Percentiles rank a stretch among this genome's conserved stretches.
These are phyloP conservation scores for Canavalia gladiata DNA, from an alignment of 306 rosid species.

Conservation along the genomic window DNA sequence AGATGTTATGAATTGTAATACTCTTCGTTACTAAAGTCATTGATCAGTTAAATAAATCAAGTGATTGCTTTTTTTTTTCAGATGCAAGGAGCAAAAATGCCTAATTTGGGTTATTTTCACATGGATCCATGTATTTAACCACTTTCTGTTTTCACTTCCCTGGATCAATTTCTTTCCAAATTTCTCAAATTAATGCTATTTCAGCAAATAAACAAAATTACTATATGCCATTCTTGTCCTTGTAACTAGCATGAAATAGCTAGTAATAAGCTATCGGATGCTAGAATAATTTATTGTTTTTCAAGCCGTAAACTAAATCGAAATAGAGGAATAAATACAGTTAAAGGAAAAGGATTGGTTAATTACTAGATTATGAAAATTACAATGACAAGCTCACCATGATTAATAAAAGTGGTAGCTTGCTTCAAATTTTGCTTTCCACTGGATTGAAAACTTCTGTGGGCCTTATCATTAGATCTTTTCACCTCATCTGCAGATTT, in stretches of 20 bases:
- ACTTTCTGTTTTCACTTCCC: conserved; percentile 11
- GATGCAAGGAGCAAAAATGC: conserved; percentile 2
- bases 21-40: not conserved
- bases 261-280: conserved; percentile 15
- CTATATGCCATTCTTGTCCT: not conserved
- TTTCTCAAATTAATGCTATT: conserved; percentile 4
- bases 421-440: conserved; percentile 62
- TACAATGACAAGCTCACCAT: conserved; percentile 63
- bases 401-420: conserved; percentile 72
- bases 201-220: conserved; percentile 3
- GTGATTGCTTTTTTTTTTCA: not conserved
- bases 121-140: not conserved
- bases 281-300: not conserved
- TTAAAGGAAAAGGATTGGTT: conserved; percentile 18
- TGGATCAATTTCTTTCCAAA: conserved; percentile 15
- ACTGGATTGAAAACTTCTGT: conserved; percentile 46
- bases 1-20: conserved; percentile 4
- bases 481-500: conserved; percentile 62
- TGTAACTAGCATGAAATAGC: conserved; percentile 19
- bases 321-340: conserved; percentile 16
- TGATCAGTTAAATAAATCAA: conserved; percentile 10
- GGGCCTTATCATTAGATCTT: conserved; percentile 53
- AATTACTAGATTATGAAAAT: conserved; percentile 2
- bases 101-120: not conserved
- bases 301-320: not conserved